Conservation (phyloP, 805 yeast species). For the Pachysolen tannophilus region DNA sequence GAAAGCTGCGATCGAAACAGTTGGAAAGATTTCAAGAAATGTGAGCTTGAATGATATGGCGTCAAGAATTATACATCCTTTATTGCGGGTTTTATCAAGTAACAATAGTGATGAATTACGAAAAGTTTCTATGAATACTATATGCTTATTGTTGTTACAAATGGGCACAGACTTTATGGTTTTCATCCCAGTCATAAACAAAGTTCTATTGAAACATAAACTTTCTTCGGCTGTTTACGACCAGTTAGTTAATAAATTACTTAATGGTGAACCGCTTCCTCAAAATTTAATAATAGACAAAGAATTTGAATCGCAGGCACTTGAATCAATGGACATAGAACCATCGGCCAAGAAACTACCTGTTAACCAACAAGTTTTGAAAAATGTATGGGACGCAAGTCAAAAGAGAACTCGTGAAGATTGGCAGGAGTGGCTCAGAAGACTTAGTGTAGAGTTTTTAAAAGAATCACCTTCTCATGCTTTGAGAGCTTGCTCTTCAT, state of each 20-base stretch:
- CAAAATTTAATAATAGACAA: constrained; percentile 63
- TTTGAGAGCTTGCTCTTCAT: constrained; percentile 81
- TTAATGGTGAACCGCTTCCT: constrained; percentile 84
- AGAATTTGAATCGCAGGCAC: constrained; percentile 30
- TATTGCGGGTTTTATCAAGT: constrained; percentile 55
- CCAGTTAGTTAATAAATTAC: constrained; percentile 65
- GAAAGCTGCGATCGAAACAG: constrained; percentile 68
- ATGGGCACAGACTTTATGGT: constrained; percentile 79
- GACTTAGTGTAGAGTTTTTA: constrained; percentile 75
- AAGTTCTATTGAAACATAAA: constrained; percentile 51
- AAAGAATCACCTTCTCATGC: constrained; percentile 95
- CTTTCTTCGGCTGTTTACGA: constrained; percentile 73
- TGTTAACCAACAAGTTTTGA: constrained; percentile 52
- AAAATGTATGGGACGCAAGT: constrained; percentile 86
- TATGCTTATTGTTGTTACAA: constrained; percentile 71
- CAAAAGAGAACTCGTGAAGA: constrained; percentile 88
- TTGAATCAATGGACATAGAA: constrained; percentile 54
- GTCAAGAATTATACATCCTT: constrained; percentile 81
- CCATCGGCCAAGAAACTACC: constrained; percentile 70
- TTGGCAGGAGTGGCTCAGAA: constrained; percentile 96
- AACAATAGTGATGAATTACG: constrained; percentile 49
- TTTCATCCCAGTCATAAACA: constrained; percentile 76
- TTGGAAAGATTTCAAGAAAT: constrained; percentile 71
- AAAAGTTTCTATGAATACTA: constrained; percentile 63
- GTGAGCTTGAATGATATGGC: constrained; percentile 81